Evolutionary conservation across 495 filamentous ascomycete genomes (phyloP).

Genomic region (Penicillium antarcticum): DNA sequence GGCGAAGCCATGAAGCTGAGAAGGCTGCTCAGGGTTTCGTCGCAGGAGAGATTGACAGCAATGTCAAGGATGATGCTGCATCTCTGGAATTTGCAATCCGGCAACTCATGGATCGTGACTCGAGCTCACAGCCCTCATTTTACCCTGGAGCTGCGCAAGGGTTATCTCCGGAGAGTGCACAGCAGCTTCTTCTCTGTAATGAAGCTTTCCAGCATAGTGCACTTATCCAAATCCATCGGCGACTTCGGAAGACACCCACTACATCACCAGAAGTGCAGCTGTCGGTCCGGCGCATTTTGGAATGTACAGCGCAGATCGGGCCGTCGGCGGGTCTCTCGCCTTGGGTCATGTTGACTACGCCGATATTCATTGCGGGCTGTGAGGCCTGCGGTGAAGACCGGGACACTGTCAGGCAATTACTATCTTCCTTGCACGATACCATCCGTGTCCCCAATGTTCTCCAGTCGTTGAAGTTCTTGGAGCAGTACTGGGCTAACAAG

Average conservation of each 20-base stretch:
- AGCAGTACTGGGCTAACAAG: slow-evolving; percentile 42
- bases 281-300: slow-evolving; percentile 41
- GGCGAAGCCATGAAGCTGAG: slow-evolving; percentile 30
- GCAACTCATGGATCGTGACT: slow-evolving; percentile 34
- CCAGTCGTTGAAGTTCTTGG: slow-evolving; percentile 43
- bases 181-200: slow-evolving; percentile 43
- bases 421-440: slow-evolving; percentile 40
- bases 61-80: slow-evolving; percentile 27
- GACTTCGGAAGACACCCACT: slow-evolving; percentile 35
- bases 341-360: slow-evolving; percentile 47
- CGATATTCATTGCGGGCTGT: slow-evolving; percentile 45
- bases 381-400: slow-evolving; percentile 40
- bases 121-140: slow-evolving; percentile 29
- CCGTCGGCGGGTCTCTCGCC: slow-evolving; percentile 41
- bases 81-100: slow-evolving; percentile 34
- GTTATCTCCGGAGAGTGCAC: slow-evolving; percentile 31
- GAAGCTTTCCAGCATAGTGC: slow-evolving; percentile 46
- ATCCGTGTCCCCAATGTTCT: slow-evolving; percentile 46
- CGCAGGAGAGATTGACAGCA: slow-evolving; percentile 20
- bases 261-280: slow-evolving; percentile 34
- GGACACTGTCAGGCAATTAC: slow-evolving; percentile 31
- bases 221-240: slow-evolving; percentile 43
- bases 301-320: slow-evolving; percentile 40
- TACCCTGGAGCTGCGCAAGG: slow-evolving; percentile 40
- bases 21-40: slow-evolving; percentile 10